Evolutionary conservation across 352 stramenopile species (phyloP), one percentile per base, ranked within the genome.

Genomic region (Pythium scleroteichum): DNA sequence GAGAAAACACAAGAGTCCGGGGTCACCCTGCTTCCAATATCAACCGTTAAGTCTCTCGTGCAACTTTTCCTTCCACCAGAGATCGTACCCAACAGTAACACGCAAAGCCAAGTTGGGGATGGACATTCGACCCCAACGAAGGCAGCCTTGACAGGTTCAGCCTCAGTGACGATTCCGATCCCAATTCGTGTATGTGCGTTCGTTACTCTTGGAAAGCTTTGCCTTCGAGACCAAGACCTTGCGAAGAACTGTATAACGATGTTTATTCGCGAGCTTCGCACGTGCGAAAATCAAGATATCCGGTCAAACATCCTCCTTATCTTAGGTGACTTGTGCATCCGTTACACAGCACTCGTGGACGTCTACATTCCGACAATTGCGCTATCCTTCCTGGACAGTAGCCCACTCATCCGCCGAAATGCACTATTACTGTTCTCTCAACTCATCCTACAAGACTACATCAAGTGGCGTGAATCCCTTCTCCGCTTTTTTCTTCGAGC

Each of bases 391-490:
- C 52, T 92, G n/a, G 91, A 98, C 45, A 66, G 78, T 7, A 94
- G 88, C 51, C 77, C 79, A 4, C 57, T 97, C 23, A 84, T 99
- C 32, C 91, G 97, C 13, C 95, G 97, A 38, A 97, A 97, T 60
- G 94, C 96, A 19, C 72, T 99, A n/a, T 62, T 99, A 24, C 66
- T 99, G 4, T 92, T 99, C 52, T 97, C 95, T 0, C 95, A 97
- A 62, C 75, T 99, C 14, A 83, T 99, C 17, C 72, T 99, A 5
- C 96, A 99, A 73, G 97, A 99, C 69, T 99, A 99, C 73, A 95
- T 99, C 66, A 99, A 99, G 75, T 99, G 96, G 95, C 87, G 95
- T 26, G 97, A 98, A 24, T 90, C 97, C 10, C 70, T 99, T 3
- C 75, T 99, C 41, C 92, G 96, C 44, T 96, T 98, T 61, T 99